Base-by-base conservation (phyloP, 306 rosid species). In the Ormosia semicastrata region DNA sequence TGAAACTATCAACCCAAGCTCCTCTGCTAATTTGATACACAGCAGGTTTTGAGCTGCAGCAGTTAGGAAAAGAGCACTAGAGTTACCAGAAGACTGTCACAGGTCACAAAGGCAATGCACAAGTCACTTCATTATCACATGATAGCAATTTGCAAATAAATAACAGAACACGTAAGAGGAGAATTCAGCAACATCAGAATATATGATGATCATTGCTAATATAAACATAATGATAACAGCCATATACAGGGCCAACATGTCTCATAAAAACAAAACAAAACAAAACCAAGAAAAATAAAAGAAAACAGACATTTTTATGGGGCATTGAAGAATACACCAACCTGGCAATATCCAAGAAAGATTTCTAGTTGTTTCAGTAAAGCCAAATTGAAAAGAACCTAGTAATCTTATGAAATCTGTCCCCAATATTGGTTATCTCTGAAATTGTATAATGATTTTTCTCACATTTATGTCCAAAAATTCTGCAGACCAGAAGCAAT, bases 11-110 rank as follows among this genome's bases (percentile, higher is more conserved):
- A 95, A 92, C 81, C 98, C 98, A 75, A 93, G 87, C 80, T 93
- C 97, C 81, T 92, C 93, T 7, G 99, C 99, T 81, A 95, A 82
- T 89, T 91, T 91, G 49, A 95, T 41, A 84, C 98, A 92, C 43
- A 95, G 90, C 81, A 95, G 75, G 85, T 93, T 95, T 91, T 95
- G 99, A 75, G 99, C 99, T 32, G 99, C 99, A 77, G 98, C 99
- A 75, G 99, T 95, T 66, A 95, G 88, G 97, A 91, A 95, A 81
- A 95, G 99, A 87, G 99, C 98, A 85, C 99, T 95, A 76, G 98
- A 95, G 91, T 90, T 93, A 82, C 94, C 87, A 73, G 98, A 87
- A 78, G 94, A 82, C 98, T 95, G 96, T 83, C 92, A 88, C 15
- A 44, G 67, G 36, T 79, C 89, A 91, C 54, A 84, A 63, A 62